Evolutionary conservation across 1,284 basidiomycete species (phyloP).

Genomic region (Takashimella koratensis): DNA sequence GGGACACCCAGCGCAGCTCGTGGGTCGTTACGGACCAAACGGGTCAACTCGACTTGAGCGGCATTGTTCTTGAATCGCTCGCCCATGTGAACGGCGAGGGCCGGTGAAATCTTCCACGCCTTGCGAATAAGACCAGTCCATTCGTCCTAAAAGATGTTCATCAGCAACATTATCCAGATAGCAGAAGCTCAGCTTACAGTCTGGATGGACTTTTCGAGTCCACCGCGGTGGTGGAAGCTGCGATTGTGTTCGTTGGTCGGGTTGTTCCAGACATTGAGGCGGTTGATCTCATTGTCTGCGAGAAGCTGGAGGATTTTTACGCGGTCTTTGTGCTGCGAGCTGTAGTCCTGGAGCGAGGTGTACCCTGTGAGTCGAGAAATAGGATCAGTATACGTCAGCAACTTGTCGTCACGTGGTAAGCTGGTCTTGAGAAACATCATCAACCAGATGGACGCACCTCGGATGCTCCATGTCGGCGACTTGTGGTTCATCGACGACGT

Average conservation of each 20-base stretch:
- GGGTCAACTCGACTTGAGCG: conserved; percentile 66
- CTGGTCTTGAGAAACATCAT: no score
- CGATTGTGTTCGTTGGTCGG: conserved; percentile 68
- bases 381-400: not conserved
- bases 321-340: conserved; percentile 58
- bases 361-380: no score
- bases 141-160: conserved; percentile 53
- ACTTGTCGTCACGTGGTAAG: no score
- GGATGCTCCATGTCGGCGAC: conserved; percentile 50
- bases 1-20: conserved; percentile 67
- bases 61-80: conserved; percentile 73
- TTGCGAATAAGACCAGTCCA: conserved; percentile 69
- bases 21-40: conserved; percentile 71
- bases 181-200: conserved; percentile 53
- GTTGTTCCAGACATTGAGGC: conserved; percentile 87
- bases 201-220: conserved; percentile 54
- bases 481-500: conserved; percentile 66
- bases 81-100: conserved; percentile 75
- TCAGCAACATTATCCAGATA: not conserved
- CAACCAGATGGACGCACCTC: conserved; percentile 22
- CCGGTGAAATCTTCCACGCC: conserved; percentile 80
- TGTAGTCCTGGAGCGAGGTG: conserved; percentile 55
- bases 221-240: conserved; percentile 32
- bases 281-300: conserved; percentile 83
- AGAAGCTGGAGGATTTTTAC: conserved; percentile 73